Evolutionary conservation across 345 rosid species (phyloP), one percentile per base, ranked within the genome.

Genomic region (Eucalyptus dawsonii): DNA sequence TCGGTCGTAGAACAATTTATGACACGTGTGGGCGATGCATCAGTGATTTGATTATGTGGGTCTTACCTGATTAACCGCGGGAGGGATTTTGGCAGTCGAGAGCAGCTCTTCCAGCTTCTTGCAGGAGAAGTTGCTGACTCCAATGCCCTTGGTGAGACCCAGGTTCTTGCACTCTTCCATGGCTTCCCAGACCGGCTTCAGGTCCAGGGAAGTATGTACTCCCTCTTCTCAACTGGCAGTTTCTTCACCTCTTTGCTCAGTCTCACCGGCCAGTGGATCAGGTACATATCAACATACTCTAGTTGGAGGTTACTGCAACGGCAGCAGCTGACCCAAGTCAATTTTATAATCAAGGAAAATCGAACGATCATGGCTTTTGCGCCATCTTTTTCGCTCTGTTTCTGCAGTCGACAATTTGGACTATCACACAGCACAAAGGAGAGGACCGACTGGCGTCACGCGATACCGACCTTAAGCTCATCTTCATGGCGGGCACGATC

Each of bases 241-340:
- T 69, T 27, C 17, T 62, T 44, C 10, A 37, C 90, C 44, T 86
- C 91, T 50, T 86, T 80, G 87, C 91, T 91, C 88, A 92, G 24
- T 27, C 86, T 89, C 86, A 89, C 22, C 76, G 92, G 94, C 90
- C 87, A 89, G 69, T 93, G 94, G 86, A 93, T 90, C 27, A 93
- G 86, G 86, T 67, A 93, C 90, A 93, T 8, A 56, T 93, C 94
- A 17, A 91, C 88, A 11, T 93, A 93, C 5, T 92, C 92, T 87
- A 93, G 65, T 25, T 88, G 87, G 19, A 93, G 91, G 53, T 91
- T 91, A 86, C 94, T 91, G 69, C 15, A 83, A 10, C 16, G 37
- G 89, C 15, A n/a, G 62, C 60, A 51, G 37, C 42, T 65, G 27
- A 60, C 54, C 51, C 54, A 67, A 27, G 25, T 56, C 80, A 65